phyloP scores from a whole-genome alignment of 2,329 filamentous ascomycete species.

The Cladophialophora chaetospira region DNA sequence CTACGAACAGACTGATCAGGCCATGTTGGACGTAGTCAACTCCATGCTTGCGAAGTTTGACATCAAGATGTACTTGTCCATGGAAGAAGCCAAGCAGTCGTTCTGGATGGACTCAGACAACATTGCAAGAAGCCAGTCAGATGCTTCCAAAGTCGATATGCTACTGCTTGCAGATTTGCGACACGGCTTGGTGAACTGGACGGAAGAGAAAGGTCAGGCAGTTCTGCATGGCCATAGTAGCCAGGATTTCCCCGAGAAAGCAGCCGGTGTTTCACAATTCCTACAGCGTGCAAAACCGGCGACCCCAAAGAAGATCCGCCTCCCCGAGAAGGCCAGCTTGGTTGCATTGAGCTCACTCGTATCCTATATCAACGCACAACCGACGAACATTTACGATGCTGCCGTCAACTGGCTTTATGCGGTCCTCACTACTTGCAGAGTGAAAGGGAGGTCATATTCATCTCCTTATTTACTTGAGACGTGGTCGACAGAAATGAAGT shows the following conservation, averaged over 20 bases:
- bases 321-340: constrained; percentile 44
- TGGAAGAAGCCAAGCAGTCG: constrained; percentile 40
- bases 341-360: constrained; percentile 46
- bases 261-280: constrained; percentile 55
- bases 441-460: constrained; percentile 22
- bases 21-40: constrained; percentile 57
- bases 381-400: constrained; percentile 54
- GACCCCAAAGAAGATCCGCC: constrained; percentile 43
- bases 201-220: constrained; percentile 47
- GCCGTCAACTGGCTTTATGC: constrained; percentile 57
- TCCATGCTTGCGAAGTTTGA: constrained; percentile 56
- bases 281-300: constrained; percentile 57
- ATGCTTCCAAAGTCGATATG: constrained; percentile 29
- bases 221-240: constrained; percentile 53
- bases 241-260: constrained; percentile 50
- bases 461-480: constrained; percentile 56
- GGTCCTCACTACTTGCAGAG: constrained; percentile 41
- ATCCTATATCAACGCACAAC: constrained; percentile 48
- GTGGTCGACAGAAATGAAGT: constrained; percentile 60
- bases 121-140: neutral
- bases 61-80: constrained; percentile 39
- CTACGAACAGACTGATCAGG: constrained; percentile 59
- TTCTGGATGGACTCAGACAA: constrained; percentile 22
- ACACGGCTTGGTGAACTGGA: constrained; percentile 46
- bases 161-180: constrained; percentile 49